Conservation (phyloP, 2,329 filamentous ascomycete genomes). For the Paraphaeosphaeria sporulosa region DNA sequence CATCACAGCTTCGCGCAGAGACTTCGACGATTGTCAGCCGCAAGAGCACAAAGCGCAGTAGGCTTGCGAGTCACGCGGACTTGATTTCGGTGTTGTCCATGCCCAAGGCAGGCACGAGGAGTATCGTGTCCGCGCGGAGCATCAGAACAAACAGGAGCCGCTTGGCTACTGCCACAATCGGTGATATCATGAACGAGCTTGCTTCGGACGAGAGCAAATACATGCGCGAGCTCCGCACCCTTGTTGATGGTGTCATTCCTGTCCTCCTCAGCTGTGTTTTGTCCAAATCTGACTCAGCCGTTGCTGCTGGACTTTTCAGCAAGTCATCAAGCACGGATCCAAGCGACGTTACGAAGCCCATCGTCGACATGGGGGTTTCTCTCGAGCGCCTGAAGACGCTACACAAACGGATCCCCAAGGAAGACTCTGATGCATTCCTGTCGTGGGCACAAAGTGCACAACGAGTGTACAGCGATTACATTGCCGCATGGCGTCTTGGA, state of each 20-base stretch:
- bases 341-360: constrained; percentile 76
- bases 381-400: constrained; percentile 82
- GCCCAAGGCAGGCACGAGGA: constrained; percentile 68
- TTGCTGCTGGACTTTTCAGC: constrained; percentile 73
- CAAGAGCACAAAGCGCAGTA: constrained; percentile 63
- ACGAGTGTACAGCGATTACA: constrained; percentile 83
- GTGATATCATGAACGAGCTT: constrained; percentile 81
- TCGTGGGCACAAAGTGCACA: constrained; percentile 82
- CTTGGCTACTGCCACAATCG: constrained; percentile 71
- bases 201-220: constrained; percentile 86
- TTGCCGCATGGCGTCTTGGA: constrained; percentile 87
- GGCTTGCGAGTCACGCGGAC: constrained; percentile 90
- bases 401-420: constrained; percentile 80
- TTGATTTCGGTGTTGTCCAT: constrained; percentile 90
- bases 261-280: constrained; percentile 88
- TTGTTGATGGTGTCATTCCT: constrained; percentile 94
- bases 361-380: constrained; percentile 91
- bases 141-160: constrained; percentile 76
- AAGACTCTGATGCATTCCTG: constrained; percentile 74
- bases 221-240: constrained; percentile 85
- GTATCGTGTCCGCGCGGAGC: constrained; percentile 78
- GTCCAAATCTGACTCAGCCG: constrained; percentile 70
- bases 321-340: constrained; percentile 65
- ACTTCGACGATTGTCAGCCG: constrained; percentile 50
- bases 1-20: constrained; percentile 39